Base-by-base conservation (phyloP, 2,329 filamentous ascomycete species). In the Coniochaeta pulveracea region DNA sequence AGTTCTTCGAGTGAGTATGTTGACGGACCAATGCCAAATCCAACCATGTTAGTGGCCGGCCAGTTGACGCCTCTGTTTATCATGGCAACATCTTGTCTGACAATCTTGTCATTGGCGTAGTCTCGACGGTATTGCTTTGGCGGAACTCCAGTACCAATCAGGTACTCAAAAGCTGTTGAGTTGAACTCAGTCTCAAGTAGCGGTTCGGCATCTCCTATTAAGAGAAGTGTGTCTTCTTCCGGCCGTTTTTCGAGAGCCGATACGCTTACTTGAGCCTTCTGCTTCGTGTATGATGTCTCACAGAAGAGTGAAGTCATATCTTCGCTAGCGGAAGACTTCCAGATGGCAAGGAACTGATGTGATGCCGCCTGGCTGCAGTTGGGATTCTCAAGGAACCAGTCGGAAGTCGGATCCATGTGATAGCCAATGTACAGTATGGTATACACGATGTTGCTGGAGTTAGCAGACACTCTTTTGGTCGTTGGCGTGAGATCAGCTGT, bases 381-480 rank as follows among this genome's bases (percentile, higher is more conserved):
- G 0, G 37, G 11, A 42, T 48, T 37, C 44, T 37, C 25, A 10
- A 70, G 34, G 21, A 51, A 39, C 43, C 42, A 43, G 37, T 55
- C 56, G 0, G 47, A 43, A 2, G 47, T 51, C 0, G 57, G 37
- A 3, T 51, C 47, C 2, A 54, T 43, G 10, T 50, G 50, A 17
- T 62, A 70, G 0, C 64, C 65, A 2, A 65, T 49, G 32, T 68
- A 70, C 1, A 52, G 41, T 25, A 59, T 52, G 0, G 42, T 42
- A 16, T 45, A 59, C 1, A 46, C 36, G 4, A 46, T 44, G 0
- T 14, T 34, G 18, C 22, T 24, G n/a, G 15, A 34, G 4, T 45
- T 38, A 1, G 3, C 15, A 16, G n/a, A 8, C 24, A 3, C 17
- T 12, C 10, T 12, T 9, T 24, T 33, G 12, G 1, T 45, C 15